phyloP scores from a whole-genome alignment of 345 rosid species.

The Eutrema yunnanense region DNA sequence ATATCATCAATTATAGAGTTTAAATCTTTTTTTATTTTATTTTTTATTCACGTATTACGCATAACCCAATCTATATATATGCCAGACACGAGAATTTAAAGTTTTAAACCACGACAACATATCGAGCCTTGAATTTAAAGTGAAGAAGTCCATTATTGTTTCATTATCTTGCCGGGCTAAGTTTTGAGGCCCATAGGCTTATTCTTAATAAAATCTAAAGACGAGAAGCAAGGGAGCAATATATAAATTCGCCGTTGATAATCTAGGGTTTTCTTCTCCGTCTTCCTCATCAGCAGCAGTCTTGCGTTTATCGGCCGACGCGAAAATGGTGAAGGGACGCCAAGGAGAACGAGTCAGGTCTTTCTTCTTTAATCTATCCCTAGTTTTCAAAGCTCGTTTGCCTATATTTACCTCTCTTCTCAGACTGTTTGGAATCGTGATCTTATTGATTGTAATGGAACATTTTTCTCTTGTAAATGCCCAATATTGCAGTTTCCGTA shows the following conservation, averaged over 20 bases:
- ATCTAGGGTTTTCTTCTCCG: not conserved
- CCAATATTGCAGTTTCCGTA: not conserved
- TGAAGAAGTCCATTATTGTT: not conserved
- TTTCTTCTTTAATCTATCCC: not conserved
- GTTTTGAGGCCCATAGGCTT: conserved; percentile 2
- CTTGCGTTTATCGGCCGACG: not conserved
- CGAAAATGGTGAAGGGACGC: conserved; percentile 68
- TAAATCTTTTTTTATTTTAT: no score
- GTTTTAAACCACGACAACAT: no score
- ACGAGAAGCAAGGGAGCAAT: not conserved
- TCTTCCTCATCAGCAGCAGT: conserved; percentile 5
- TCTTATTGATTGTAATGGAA: not conserved
- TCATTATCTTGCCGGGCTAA: not conserved
- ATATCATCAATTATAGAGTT: no score
- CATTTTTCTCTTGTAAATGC: not conserved
- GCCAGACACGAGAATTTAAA: no score
- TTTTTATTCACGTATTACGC: no score
- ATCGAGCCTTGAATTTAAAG: not conserved
- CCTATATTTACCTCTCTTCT: not conserved
- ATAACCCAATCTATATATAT: no score
- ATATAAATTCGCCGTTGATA: not conserved
- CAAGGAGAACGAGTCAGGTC: conserved; percentile 74
- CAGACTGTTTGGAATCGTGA: not conserved
- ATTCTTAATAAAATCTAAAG: not conserved
- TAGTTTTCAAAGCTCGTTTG: not conserved